Base-by-base conservation (phyloP, 768 basidiomycete species). In the Amanita rimosa region DNA sequence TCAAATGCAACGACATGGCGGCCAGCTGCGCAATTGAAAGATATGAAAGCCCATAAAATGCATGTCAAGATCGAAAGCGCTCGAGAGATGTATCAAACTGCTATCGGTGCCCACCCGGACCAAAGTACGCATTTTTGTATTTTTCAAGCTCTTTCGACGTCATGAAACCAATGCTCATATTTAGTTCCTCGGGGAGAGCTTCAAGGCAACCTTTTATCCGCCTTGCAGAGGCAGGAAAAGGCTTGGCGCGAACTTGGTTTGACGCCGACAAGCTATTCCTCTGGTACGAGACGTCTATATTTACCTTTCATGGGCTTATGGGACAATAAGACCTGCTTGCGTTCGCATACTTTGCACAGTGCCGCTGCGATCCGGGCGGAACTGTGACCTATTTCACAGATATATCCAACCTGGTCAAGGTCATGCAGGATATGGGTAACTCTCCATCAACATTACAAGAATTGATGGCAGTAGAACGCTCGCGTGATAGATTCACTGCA, bases 341-440 rank as follows among this genome's bases (percentile, higher is more conserved):
- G n/a, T 90, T 87, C 60, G 86, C 81, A 1, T 92, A 91, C 57
- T 64, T 81, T 48, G 81, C 85, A 0, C 86, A 91, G 62, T 84
- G 79, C 58, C 83, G 86, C 51, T 92, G 89, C 62, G 80, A 90
- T 57, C 85, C 86, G 26, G 66, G 63, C 3, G 64, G 70, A 33
- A 89, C 86, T 0, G 54, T 78, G 3, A 59, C 65, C 11, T 84
- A 88, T 60, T 89, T 86, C 61, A 73, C 76, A 2, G 68, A 71
- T 46, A 64, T 90, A 36, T 70, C 67, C 26, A 62, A 64, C 36
- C 67, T 88, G 46, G 68, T 79, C 11, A 65, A 68, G 47, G 61
- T 67, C 13, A 66, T 86, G 51, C 66, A 75, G 46, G 67, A 68
- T 43, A 65, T 72, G 47, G 72, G 72, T 26, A 70, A 57, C 24